Evolutionary conservation across 352 stramenopile species (phyloP).

Genomic region (Globisporangium orthogonon): DNA sequence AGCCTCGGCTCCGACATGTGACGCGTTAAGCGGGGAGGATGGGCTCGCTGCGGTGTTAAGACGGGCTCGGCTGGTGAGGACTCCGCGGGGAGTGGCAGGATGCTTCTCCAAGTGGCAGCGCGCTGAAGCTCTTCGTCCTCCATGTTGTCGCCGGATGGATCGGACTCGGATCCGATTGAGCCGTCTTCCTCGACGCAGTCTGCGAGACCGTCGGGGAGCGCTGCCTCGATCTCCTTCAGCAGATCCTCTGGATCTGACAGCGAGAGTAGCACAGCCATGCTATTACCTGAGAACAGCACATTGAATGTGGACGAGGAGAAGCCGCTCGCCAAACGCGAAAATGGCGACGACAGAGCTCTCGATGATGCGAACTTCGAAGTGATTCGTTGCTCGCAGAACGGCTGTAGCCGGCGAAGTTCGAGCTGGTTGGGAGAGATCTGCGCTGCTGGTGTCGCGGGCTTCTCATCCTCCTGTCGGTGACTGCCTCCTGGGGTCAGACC

Average conservation of each 20-base stretch:
- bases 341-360: neutral
- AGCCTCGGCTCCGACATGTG: constrained; percentile 29
- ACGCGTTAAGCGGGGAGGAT: constrained; percentile 18
- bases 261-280: constrained; percentile 27
- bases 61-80: neutral
- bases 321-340: neutral
- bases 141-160: constrained; percentile 67
- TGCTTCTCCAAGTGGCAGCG: constrained; percentile 4
- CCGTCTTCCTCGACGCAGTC: constrained; percentile 37
- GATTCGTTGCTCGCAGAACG: neutral
- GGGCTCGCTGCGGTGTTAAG: constrained; percentile 4
- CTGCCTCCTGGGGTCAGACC: neutral
- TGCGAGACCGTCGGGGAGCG: constrained; percentile 41
- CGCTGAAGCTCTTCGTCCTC: constrained; percentile 42
- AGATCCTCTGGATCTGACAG: constrained; percentile 41
- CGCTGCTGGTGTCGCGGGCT: neutral
- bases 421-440: neutral
- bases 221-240: constrained; percentile 61
- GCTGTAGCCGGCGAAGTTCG: neutral
- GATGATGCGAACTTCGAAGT: neutral
- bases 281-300: constrained; percentile 22
- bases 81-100: neutral
- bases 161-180: constrained; percentile 60
- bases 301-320: constrained; percentile 21
- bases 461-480: neutral